Conservation (phyloP, 441 rosid genomes). For the Pelargonium myrrhifolium region DNA sequence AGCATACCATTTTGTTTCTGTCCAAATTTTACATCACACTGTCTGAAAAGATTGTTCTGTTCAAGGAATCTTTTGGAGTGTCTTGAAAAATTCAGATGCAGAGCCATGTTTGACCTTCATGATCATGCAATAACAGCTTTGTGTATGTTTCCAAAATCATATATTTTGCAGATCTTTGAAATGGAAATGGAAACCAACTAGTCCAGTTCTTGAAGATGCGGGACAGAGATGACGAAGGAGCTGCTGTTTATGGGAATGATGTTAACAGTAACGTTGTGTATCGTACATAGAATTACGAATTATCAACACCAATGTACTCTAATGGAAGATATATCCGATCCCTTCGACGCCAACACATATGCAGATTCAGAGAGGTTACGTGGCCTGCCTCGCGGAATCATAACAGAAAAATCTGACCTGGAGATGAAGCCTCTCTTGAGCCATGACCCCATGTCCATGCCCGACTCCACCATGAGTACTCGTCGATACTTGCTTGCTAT, state of each 20-base stretch:
- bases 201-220: conserved; percentile 30
- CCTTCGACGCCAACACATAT: conserved; percentile 46
- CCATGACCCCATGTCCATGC: conserved; percentile 33
- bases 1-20: background rate
- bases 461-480: conserved; percentile 12
- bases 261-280: conserved; percentile 59
- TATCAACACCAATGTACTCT: conserved; percentile 62
- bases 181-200: background rate
- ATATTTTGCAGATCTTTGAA: background rate
- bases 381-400: conserved; percentile 66
- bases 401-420: conserved; percentile 61
- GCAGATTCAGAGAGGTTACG: conserved; percentile 30
- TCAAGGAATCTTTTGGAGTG: background rate
- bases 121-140: background rate
- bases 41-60: background rate
- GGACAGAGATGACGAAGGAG: conserved; percentile 53
- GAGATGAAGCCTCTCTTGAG: conserved; percentile 87
- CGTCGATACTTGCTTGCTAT: conserved; percentile 56
- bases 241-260: conserved; percentile 49
- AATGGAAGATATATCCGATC: conserved; percentile 51
- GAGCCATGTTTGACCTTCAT: background rate
- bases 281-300: conserved; percentile 69
- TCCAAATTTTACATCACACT: background rate
- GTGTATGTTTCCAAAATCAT: background rate
- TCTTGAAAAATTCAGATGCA: background rate